Conservation (phyloP, 1,139 yeast species). For the Candida frijolesensis region DNA sequence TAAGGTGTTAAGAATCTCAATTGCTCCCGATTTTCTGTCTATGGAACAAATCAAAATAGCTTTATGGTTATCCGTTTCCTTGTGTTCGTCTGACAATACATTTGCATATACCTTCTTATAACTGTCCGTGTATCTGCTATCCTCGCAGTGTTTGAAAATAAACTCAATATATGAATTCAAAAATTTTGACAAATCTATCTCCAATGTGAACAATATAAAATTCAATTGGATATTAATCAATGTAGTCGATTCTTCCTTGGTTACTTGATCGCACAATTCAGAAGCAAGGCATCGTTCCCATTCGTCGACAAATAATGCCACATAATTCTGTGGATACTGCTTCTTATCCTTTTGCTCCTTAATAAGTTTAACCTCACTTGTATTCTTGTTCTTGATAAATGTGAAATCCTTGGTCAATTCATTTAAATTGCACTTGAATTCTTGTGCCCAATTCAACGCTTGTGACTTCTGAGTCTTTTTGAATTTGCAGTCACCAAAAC, state of each 20-base stretch:
- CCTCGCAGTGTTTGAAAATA: conserved; percentile 15
- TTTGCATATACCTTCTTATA: conserved; percentile 15
- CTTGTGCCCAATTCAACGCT: conserved; percentile 19
- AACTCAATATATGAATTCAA: conserved; percentile 21
- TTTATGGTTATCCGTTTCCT: conserved; percentile 3
- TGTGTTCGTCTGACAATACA: conserved; percentile 14
- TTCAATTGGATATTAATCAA: conserved; percentile 40
- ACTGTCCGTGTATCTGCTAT: conserved; percentile 11
- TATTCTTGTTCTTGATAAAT: conserved; percentile 8
- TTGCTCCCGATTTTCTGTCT: conserved; percentile 32
- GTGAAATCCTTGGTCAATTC: conserved; percentile 22
- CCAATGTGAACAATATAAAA: conserved; percentile 35
- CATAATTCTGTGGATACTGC: conserved; percentile 7
- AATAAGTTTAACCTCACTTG: background rate
- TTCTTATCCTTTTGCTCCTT: conserved; percentile 6
- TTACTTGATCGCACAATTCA: conserved; percentile 25
- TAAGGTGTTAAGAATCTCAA: conserved; percentile 25
- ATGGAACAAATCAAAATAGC: conserved; percentile 33
- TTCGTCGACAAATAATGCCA: conserved; percentile 17
- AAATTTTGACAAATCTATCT: conserved; percentile 29
- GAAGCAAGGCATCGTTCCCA: conserved; percentile 18
- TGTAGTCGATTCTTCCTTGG: conserved; percentile 20
- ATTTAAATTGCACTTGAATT: conserved; percentile 19
- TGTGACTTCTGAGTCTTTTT: conserved; percentile 19
- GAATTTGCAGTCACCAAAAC: conserved; percentile 14